Percentiles rank a stretch among this genome's conserved stretches.
Conservation (phyloP, 306 rosid species). For the Cucurbita ficifolia region DNA sequence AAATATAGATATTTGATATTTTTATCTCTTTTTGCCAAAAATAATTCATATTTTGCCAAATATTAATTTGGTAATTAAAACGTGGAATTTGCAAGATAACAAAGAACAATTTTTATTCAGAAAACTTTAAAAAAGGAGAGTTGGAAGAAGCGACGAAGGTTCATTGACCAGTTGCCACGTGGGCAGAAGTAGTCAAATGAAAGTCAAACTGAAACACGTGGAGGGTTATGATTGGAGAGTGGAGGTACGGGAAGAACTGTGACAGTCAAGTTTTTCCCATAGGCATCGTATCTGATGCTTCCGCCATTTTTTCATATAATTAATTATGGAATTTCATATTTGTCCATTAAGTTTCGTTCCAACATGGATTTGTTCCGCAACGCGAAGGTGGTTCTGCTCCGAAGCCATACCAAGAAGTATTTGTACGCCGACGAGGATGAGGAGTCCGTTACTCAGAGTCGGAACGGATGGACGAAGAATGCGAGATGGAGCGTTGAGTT, state of each 20-base stretch:
- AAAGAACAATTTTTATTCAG: too few species aligned
- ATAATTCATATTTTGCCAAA: too few species aligned
- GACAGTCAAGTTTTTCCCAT: not conserved
- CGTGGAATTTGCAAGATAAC: too few species aligned
- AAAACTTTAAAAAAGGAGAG: too few species aligned
- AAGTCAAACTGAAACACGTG: not conserved
- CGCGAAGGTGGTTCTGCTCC: conserved; percentile 45
- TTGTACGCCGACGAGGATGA: conserved; percentile 45
- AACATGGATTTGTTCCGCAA: conserved; percentile 33
- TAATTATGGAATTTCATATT: too few species aligned
- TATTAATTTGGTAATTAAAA: too few species aligned
- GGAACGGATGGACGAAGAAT: conserved; percentile 36
- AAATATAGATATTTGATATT: not conserved
- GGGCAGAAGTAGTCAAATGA: too few species aligned
- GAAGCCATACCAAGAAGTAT: conserved; percentile 39
- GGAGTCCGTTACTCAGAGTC: conserved; percentile 32
- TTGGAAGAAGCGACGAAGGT: too few species aligned
- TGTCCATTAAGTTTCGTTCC: too few species aligned
- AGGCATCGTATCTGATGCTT: too few species aligned
- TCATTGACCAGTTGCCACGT: not conserved
- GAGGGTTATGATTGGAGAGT: not conserved
- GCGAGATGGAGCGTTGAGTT: conserved; percentile 40
- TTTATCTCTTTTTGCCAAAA: not conserved
- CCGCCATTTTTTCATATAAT: too few species aligned
- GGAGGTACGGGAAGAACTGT: not conserved